Percentiles rank a stretch among this genome's conserved stretches.
These are phyloP conservation scores for Quercus glauca DNA, from an alignment of 306 rosid genomes.

Conservation along the genomic window DNA sequence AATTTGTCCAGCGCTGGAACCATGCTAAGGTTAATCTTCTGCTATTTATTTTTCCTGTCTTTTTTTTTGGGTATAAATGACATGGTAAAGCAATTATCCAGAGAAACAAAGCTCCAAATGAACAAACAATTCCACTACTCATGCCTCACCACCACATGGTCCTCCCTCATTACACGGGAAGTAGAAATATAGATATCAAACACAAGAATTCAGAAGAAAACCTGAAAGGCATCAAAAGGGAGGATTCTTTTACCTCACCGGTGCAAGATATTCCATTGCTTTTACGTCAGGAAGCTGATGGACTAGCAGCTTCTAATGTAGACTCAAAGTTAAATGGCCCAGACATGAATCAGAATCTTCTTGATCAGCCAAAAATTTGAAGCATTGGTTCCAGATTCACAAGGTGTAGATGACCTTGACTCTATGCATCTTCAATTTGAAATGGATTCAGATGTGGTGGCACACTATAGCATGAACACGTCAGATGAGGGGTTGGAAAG, in stretches of 20 bases:
- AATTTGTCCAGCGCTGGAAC: conserved; percentile 99
- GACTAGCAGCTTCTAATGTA: conserved; percentile 34
- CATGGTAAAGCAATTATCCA: conserved; percentile 28
- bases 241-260: conserved; percentile 66
- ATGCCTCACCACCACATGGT: conserved; percentile 99
- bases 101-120: conserved; percentile 98
- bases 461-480: conserved; percentile 20
- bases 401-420: conserved; percentile 37
- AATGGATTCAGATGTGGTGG: conserved; percentile 32
- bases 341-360: conserved; percentile 14
- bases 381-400: conserved; percentile 29
- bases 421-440: conserved; percentile 40
- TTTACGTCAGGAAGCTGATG: conserved; percentile 68
- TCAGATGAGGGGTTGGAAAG: conserved; percentile 84
- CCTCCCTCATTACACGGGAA: conserved; percentile 94
- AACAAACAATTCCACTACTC: conserved; percentile 86
- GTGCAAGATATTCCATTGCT: conserved; percentile 88
- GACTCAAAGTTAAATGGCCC: conserved; percentile 19
- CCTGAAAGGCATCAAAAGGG: conserved; percentile 37
- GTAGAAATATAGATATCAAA: conserved; percentile 51
- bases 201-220: conserved; percentile 23
- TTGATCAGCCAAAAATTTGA: conserved; percentile 41
- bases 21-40: conserved; percentile 75
- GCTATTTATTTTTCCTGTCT: not conserved
- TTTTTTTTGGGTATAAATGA: not conserved